Evolutionary conservation across 1,139 yeast genomes (phyloP).

Genomic region (Suhomyces taliae): DNA sequence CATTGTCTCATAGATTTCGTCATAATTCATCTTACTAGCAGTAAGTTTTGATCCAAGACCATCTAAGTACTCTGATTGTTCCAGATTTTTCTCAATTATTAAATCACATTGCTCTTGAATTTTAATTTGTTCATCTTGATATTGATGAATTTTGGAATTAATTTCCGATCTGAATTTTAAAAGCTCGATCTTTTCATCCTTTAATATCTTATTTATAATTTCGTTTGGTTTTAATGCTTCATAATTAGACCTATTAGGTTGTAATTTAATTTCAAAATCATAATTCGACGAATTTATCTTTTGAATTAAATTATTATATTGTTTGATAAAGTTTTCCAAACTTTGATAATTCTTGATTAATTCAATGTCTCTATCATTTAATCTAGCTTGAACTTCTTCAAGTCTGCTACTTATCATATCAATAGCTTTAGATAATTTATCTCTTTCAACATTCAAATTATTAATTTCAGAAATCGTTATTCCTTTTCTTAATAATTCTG

Average conservation of each 20-base stretch:
- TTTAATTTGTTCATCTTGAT: slow-evolving; percentile 60
- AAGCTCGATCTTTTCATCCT: slow-evolving; percentile 40
- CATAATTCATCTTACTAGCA: slow-evolving; percentile 54
- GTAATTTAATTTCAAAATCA: slow-evolving; percentile 29
- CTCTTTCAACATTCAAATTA: slow-evolving; percentile 59
- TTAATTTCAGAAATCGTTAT: slow-evolving; percentile 64
- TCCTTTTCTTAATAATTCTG: slow-evolving; percentile 53
- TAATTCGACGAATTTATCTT: slow-evolving; percentile 33
- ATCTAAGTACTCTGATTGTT: slow-evolving; percentile 60
- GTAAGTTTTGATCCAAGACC: slow-evolving; percentile 57
- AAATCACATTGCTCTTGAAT: slow-evolving; percentile 63
- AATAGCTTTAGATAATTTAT: slow-evolving; percentile 54
- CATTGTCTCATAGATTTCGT: slow-evolving; percentile 58
- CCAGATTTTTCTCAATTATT: slow-evolving; percentile 52
- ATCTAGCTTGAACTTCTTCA: slow-evolving; percentile 33
- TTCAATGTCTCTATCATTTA: slow-evolving; percentile 48
- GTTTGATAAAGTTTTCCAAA: slow-evolving; percentile 51
- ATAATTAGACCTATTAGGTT: slow-evolving; percentile 3
- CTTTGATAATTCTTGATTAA: slow-evolving; percentile 51
- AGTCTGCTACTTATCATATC: slow-evolving; percentile 49
- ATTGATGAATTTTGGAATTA: slow-evolving; percentile 46
- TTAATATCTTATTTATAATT: slow-evolving; percentile 35
- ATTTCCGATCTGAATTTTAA: slow-evolving; percentile 50
- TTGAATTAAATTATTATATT: slow-evolving; percentile 56
- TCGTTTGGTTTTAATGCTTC: slow-evolving; percentile 28